Conservation (phyloP, 2,329 filamentous ascomycete species). For the Trematosphaeria pertusa region DNA sequence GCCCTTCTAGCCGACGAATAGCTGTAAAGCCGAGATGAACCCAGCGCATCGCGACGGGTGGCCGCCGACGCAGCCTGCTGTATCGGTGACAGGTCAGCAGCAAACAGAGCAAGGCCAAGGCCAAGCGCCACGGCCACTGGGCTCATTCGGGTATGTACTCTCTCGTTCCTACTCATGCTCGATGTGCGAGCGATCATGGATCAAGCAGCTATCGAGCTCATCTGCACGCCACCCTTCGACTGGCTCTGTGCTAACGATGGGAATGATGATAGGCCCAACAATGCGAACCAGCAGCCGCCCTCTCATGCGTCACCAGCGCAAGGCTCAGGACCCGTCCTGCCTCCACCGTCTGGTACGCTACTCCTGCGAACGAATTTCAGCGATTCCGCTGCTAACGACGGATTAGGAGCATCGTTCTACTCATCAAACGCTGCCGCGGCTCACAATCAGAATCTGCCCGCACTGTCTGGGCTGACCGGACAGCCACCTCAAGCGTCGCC, state of each 20-base stretch:
- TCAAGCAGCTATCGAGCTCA: slow-evolving; percentile 19
- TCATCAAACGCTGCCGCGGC: slow-evolving; percentile 44
- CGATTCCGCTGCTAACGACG: slow-evolving; percentile 23
- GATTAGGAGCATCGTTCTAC: slow-evolving; percentile 48
- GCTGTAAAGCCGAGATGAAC: slow-evolving; percentile 49
- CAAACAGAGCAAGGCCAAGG: slow-evolving; percentile 45
- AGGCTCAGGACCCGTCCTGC: slow-evolving; percentile 46
- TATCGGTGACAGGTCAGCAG: slow-evolving; percentile 57
- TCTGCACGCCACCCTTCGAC: slow-evolving; percentile 16
- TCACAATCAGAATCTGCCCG: slow-evolving; percentile 53
- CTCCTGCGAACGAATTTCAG: slow-evolving; percentile 14
- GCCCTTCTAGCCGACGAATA: slow-evolving; percentile 34
- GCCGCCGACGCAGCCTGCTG: slow-evolving; percentile 53
- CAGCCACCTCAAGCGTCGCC: slow-evolving; percentile 53
- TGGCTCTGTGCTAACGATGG: slow-evolving; percentile 25
- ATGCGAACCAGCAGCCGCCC: slow-evolving; percentile 38
- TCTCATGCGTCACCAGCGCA: slow-evolving; percentile 46
- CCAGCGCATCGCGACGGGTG: slow-evolving; percentile 51
- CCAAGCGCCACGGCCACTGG: slow-evolving; percentile 43
- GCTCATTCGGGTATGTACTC: slow-evolving; percentile 44
- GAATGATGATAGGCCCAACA: slow-evolving; percentile 34
- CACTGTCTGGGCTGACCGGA: slow-evolving; percentile 52
- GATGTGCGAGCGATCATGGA: slow-evolving; percentile 23
- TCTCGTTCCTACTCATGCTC: slow-evolving; percentile 2
- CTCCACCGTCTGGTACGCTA: slow-evolving; percentile 48